phyloP scores from a whole-genome alignment of 257 asterid genomes.

The Lithospermum erythrorhizon region DNA sequence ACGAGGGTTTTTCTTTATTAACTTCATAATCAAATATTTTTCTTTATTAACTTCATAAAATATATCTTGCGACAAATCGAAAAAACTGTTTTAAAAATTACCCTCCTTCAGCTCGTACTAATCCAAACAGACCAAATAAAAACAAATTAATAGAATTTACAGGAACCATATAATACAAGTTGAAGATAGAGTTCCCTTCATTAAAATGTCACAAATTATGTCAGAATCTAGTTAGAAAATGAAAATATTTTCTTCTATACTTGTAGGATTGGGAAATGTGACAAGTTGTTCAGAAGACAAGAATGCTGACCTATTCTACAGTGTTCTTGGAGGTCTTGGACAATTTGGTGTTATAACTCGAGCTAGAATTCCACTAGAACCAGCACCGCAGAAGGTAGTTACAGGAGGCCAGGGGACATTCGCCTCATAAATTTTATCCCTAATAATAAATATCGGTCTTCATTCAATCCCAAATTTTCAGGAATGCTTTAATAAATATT shows the following conservation, averaged over 20 bases:
- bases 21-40: not conserved
- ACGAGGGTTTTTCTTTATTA: too few relatives aligned
- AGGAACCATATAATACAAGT: not conserved
- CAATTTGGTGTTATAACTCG: conserved; percentile 80
- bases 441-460: too few relatives aligned
- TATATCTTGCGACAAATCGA: too few relatives aligned
- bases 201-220: too few relatives aligned
- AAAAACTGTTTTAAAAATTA: too few relatives aligned
- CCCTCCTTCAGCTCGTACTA: too few relatives aligned
- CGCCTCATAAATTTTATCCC: too few relatives aligned
- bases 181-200: too few relatives aligned
- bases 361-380: conserved; percentile 75
- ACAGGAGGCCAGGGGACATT: too few relatives aligned
- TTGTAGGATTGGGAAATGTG: conserved; percentile 80
- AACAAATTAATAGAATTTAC: too few relatives aligned
- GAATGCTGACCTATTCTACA: conserved; percentile 72
- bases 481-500: not conserved
- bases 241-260: not conserved
- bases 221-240: not conserved
- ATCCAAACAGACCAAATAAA: too few relatives aligned
- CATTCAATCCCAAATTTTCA: not conserved
- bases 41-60: too few relatives aligned
- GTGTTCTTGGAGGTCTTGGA: conserved; percentile 85
- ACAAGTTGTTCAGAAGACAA: conserved; percentile 56
- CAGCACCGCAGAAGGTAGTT: conserved; percentile 79